Evolutionary conservation across 257 asterid species (phyloP).

Genomic region (Nicotiana attenuata): DNA sequence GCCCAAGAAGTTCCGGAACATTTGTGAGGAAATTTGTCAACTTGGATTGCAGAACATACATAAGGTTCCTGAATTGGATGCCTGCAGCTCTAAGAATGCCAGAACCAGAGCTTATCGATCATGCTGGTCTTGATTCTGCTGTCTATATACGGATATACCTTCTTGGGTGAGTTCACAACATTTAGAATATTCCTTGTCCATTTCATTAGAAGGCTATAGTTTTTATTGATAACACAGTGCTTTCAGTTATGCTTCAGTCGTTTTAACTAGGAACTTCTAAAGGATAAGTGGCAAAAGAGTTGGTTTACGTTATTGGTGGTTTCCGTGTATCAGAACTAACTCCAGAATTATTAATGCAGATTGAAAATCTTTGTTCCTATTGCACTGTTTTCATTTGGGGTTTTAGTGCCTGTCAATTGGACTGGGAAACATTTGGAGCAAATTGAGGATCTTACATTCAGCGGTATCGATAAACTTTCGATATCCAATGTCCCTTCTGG

Average conservation of each 20-base stretch:
- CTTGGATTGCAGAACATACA: constrained; percentile 39
- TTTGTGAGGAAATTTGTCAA: constrained; percentile 41
- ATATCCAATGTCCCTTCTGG: constrained; percentile 79
- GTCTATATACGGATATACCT: constrained; percentile 76
- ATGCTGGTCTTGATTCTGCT: constrained; percentile 92
- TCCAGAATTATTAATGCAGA: constrained; percentile 35
- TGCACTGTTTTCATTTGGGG: constrained; percentile 58
- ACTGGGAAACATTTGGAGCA: constrained; percentile 53
- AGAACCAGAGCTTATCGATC: constrained; percentile 72
- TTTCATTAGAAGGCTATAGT: not conserved
- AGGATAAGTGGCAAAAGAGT: not conserved
- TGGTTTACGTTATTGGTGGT: not conserved
- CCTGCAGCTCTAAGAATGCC: constrained; percentile 86
- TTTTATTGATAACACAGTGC: not conserved
- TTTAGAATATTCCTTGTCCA: not conserved
- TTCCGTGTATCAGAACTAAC: constrained; percentile 1
- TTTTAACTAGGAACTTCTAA: not conserved
- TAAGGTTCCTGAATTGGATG: constrained; percentile 86
- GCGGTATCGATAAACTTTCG: constrained; percentile 78
- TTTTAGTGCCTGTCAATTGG: constrained; percentile 83
- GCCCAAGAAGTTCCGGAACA: constrained; percentile 49
- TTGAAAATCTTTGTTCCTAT: constrained; percentile 81
- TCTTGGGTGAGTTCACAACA: constrained; percentile 58
- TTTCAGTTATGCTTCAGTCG: not conserved
- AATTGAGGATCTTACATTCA: constrained; percentile 57